Conservation (phyloP, 768 basidiomycete genomes). For the Suillus weaverae region DNA sequence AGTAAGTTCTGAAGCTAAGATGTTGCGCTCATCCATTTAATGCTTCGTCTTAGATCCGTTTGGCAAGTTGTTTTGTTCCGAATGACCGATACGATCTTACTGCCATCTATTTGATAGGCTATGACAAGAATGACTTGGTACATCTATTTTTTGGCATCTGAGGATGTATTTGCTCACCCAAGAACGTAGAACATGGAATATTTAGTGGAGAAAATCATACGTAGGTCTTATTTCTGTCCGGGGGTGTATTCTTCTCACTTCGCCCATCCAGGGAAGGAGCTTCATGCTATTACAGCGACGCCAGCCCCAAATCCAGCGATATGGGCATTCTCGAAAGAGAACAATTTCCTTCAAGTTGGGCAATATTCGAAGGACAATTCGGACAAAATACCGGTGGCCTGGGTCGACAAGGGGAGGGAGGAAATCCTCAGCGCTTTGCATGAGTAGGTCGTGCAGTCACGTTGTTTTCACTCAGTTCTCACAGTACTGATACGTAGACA, state of each 20-base stretch:
- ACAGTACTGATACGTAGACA: too few species aligned
- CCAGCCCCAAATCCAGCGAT: constrained; percentile 52
- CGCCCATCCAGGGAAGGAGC: constrained; percentile 47
- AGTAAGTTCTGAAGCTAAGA: constrained; percentile 42
- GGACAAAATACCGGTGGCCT: neutral
- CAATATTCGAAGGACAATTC: neutral
- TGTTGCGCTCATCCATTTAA: constrained; percentile 6
- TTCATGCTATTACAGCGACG: constrained; percentile 59
- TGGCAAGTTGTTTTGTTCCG: constrained; percentile 26
- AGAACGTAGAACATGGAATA: too few species aligned
- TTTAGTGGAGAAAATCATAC: too few species aligned
- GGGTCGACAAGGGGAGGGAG: neutral
- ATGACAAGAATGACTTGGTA: constrained; percentile 73
- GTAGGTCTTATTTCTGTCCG: neutral
- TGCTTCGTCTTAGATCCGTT: constrained; percentile 41
- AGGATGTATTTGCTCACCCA: neutral
- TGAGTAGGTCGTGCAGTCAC: neutral
- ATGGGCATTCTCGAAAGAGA: constrained; percentile 61
- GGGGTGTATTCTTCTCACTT: neutral
- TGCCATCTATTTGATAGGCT: constrained; percentile 33
- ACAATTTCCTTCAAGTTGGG: constrained; percentile 23
- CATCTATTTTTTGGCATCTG: neutral
- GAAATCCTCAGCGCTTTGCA: neutral
- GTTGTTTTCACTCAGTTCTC: too few species aligned
- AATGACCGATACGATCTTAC: neutral